Conservation (phyloP, 1,139 yeast species). For the Diutina sp. region DNA sequence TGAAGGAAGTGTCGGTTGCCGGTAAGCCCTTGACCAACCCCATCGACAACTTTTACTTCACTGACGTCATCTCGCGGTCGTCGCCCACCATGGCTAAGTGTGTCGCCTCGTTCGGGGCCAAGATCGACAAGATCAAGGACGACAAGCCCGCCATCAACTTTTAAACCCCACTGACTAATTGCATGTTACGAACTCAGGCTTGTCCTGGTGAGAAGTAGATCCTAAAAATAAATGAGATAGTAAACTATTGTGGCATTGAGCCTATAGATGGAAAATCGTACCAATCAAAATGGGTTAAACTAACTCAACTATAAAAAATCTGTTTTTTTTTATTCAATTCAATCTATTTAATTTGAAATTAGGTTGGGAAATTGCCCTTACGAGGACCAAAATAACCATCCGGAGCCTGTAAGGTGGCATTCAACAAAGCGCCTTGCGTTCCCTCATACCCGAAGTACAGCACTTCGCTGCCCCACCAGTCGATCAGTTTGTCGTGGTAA, state of each 20-base stretch:
- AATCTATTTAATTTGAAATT: not conserved
- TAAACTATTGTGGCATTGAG: not conserved
- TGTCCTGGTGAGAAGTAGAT: not conserved
- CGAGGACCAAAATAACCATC: conserved; percentile 37
- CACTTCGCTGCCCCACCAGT: conserved; percentile 55
- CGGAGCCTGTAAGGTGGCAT: conserved; percentile 13
- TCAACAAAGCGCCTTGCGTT: conserved; percentile 8
- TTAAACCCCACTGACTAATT: not conserved
- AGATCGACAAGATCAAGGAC: conserved; percentile 45
- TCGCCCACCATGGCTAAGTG: conserved; percentile 89
- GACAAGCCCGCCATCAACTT: conserved; percentile 3
- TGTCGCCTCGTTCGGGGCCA: conserved; percentile 53
- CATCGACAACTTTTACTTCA: conserved; percentile 74
- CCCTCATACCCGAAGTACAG: conserved; percentile 32
- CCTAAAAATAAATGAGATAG: not conserved
- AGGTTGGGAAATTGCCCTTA: conserved; percentile 22
- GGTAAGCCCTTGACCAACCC: conserved; percentile 53
- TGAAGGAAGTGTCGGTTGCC: conserved; percentile 15
- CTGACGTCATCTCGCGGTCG: conserved; percentile 77
- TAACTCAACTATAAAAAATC: too few species aligned
- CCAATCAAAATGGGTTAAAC: too few species aligned
- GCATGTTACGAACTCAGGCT: not conserved
- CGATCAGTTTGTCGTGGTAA: conserved; percentile 22
- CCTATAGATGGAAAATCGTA: too few species aligned
- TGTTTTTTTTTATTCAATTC: not conserved